phyloP scores from a whole-genome alignment of 129 eudicot species.

The Apium graveolens region DNA sequence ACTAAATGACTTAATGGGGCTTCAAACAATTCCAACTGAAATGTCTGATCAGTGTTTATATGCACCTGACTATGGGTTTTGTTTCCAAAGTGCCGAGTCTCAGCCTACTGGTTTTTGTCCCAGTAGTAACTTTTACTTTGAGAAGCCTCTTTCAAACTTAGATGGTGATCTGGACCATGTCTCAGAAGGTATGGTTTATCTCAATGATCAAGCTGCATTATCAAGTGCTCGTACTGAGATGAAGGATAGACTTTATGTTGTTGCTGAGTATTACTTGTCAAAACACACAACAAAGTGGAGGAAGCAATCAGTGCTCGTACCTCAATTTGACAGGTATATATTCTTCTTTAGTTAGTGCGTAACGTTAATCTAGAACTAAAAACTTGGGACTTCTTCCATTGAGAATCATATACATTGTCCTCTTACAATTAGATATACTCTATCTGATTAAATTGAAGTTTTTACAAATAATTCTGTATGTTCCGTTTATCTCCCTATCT shows the following conservation, averaged over 20 bases:
- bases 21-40: slow-evolving; percentile 24
- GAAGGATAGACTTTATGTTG: slow-evolving; percentile 53
- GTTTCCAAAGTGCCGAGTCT: slow-evolving; percentile 16
- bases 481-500: not conserved
- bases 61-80: slow-evolving; percentile 18
- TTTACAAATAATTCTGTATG: not conserved
- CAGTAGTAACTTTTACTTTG: slow-evolving; percentile 24
- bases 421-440: not conserved
- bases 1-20: slow-evolving; percentile 37
- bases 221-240: slow-evolving; percentile 33
- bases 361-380: not conserved
- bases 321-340: slow-evolving; percentile 65
- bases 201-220: slow-evolving; percentile 25
- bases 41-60: slow-evolving; percentile 16
- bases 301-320: slow-evolving; percentile 52
- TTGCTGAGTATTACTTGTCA: slow-evolving; percentile 41
- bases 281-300: slow-evolving; percentile 39
- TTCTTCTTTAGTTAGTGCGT: not conserved
- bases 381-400: not conserved
- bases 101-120: slow-evolving; percentile 35
- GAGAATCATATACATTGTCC: not conserved
- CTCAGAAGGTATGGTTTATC: slow-evolving; percentile 25
- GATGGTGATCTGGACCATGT: slow-evolving; percentile 29
- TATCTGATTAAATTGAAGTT: not conserved
- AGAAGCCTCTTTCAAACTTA: slow-evolving; percentile 28